Evolutionary conservation across 257 asterid genomes (phyloP).

Genomic region (Solanum neorickii): DNA sequence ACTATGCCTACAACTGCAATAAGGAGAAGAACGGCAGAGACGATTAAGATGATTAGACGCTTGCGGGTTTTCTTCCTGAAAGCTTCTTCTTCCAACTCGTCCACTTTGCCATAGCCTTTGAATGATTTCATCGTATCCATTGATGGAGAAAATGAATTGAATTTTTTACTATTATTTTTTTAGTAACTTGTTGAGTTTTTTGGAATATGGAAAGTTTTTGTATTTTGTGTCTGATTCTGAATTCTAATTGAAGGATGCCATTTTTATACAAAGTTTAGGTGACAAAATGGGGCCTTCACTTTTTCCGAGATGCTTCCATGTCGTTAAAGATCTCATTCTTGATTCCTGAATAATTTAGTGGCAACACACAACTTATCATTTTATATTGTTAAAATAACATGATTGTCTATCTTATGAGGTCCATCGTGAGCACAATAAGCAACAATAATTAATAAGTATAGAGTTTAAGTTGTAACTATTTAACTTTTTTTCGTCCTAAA

Average conservation of each 20-base stretch:
- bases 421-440: background rate
- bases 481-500: background rate
- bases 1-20: conserved; percentile 32
- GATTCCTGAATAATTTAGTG: background rate
- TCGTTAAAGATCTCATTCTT: background rate
- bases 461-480: background rate
- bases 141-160: background rate
- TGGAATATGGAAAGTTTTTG: background rate
- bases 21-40: conserved; percentile 17
- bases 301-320: background rate
- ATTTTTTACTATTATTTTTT: background rate
- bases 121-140: conserved; percentile 68
- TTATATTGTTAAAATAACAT: background rate
- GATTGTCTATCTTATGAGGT: background rate
- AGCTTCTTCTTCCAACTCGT: conserved; percentile 40
- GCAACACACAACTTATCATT: background rate
- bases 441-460: background rate
- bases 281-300: background rate
- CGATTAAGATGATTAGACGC: conserved; percentile 32
- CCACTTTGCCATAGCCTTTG: conserved; percentile 80
- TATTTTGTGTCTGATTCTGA: background rate
- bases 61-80: conserved; percentile 51
- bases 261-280: background rate
- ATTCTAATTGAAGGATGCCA: background rate
- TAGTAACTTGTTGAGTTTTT: background rate